Base-by-base conservation (phyloP, 768 basidiomycete genomes). In the Boletus huronensis region DNA sequence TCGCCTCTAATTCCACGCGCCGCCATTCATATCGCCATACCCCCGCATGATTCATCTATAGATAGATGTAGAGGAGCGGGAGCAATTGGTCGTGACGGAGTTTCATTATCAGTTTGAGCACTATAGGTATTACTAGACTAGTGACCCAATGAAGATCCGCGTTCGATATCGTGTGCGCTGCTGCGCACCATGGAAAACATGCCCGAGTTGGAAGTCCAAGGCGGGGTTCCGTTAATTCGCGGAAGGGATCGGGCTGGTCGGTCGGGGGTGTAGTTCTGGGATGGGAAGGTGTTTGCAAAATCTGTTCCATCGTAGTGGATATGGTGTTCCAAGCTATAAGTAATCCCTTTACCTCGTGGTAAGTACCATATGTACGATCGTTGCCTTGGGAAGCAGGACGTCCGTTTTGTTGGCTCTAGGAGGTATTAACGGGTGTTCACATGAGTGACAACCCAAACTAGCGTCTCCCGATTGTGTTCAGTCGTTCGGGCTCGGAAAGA, bases 31-130 rank as follows among this genome's bases (percentile, higher is more conserved):
- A 25, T 39, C 25, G 10, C 35, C 7, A 13, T 39, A 26, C 25
- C 10, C 26, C 40, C n/a, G n/a, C n/a, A n/a, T n/a, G n/a, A n/a
- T n/a, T 54, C 10, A n/a, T 44, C 42, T 53, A 54, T 40, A 54
- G 19, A 45, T 44, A 54, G 35, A 36, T 11, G 21, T 16, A 29
- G 6, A 39, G 3, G n/a, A 6, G 14, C 25, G 32, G 48, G 10
- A 6, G 16, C 1, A 19, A 19, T 26, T 11, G 17, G 41, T 16
- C 14, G 16, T 41, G 44, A 17, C 19, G 17, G 29, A 17, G 10
- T n/a, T 26, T 26, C 36, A 1, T 23, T 4, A 6, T 36, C n/a
- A 29, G 28, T 36, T 50, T 7, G 32, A 21, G 11, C 1, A 5
- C 6, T 16, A 3, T 19, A 13, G 5, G 39, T 40, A n/a, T n/a